Evolutionary conservation across 345 rosid species (phyloP).

Genomic region (Noccaea caerulescens): DNA sequence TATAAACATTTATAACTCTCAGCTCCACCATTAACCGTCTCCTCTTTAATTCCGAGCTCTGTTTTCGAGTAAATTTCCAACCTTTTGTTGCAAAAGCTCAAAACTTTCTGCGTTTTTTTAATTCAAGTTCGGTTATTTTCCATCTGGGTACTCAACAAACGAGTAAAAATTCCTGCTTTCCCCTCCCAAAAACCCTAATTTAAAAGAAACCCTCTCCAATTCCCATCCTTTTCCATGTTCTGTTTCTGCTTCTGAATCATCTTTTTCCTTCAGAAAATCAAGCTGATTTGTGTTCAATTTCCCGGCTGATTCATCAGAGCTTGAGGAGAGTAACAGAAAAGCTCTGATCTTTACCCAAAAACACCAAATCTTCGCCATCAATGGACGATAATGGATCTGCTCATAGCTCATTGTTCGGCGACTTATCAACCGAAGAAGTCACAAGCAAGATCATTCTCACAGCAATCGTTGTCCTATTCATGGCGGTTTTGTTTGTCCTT

Average conservation of each 20-base stretch:
- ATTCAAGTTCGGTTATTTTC: slow-evolving; percentile 9
- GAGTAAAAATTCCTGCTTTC: background rate
- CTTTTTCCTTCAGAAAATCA: background rate
- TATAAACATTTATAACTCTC: background rate
- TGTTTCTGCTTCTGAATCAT: slow-evolving; percentile 8
- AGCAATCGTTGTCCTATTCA: slow-evolving; percentile 64
- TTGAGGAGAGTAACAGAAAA: background rate
- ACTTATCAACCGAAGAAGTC: slow-evolving; percentile 53
- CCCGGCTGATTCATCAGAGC: slow-evolving; percentile 24
- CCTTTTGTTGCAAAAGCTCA: no score
- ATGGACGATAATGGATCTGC: slow-evolving; percentile 55
- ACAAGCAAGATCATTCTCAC: slow-evolving; percentile 75
- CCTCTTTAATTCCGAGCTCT: background rate
- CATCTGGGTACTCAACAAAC: slow-evolving; percentile 15
- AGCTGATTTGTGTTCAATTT: slow-evolving; percentile 20
- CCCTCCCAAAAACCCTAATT: slow-evolving; percentile 32
- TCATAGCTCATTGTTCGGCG: slow-evolving; percentile 34
- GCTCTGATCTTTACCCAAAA: slow-evolving; percentile 10
- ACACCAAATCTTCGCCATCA: background rate
- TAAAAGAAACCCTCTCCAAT: background rate
- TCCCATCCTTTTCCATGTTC: background rate
- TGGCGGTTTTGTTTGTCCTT: slow-evolving; percentile 62
- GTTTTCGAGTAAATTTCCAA: background rate
- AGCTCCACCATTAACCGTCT: slow-evolving; percentile 11
- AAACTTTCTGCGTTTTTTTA: slow-evolving; percentile 4